These are phyloP conservation scores for Petrea volubilis DNA, from an alignment of 257 asterid species.

Conservation along the genomic window DNA sequence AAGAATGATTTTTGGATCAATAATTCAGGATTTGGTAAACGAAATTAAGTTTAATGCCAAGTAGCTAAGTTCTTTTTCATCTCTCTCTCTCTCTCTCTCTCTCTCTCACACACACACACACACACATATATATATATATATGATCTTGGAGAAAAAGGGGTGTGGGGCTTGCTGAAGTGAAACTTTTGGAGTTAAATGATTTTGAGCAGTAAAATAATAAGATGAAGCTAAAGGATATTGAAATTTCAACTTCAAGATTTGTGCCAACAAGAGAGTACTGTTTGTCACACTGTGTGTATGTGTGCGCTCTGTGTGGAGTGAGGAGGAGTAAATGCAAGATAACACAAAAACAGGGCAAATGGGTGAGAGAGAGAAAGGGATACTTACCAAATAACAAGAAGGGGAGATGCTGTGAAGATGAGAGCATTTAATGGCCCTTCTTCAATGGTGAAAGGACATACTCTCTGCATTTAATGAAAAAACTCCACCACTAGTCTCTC, in stretches of 20 bases:
- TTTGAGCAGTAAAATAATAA: constrained; percentile 17
- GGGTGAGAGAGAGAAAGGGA: constrained; percentile 19
- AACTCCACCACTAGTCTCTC: background rate
- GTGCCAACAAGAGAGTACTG: constrained; percentile 13
- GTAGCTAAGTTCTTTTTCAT: background rate
- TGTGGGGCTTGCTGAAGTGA: background rate
- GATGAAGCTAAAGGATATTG: constrained; percentile 7
- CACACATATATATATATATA: no score
- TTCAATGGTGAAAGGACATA: constrained; percentile 50
- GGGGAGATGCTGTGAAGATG: constrained; percentile 26
- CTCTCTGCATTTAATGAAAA: constrained; percentile 34
- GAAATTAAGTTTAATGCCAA: background rate
- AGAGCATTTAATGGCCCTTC: constrained; percentile 43
- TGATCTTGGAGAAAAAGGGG: no score
- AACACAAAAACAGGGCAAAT: constrained; percentile 18
- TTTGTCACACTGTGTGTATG: constrained; percentile 23
- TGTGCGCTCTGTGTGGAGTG: constrained; percentile 4
- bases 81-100: background rate
- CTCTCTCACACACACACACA: background rate
- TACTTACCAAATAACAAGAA: constrained; percentile 16
- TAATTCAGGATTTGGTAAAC: background rate
- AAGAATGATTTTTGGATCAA: background rate
- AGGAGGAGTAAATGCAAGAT: constrained; percentile 40
- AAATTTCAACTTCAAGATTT: constrained; percentile 24
- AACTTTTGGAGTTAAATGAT: constrained; percentile 30